Conservation (phyloP, 2,329 filamentous ascomycete species). For the Periconia digitata region DNA sequence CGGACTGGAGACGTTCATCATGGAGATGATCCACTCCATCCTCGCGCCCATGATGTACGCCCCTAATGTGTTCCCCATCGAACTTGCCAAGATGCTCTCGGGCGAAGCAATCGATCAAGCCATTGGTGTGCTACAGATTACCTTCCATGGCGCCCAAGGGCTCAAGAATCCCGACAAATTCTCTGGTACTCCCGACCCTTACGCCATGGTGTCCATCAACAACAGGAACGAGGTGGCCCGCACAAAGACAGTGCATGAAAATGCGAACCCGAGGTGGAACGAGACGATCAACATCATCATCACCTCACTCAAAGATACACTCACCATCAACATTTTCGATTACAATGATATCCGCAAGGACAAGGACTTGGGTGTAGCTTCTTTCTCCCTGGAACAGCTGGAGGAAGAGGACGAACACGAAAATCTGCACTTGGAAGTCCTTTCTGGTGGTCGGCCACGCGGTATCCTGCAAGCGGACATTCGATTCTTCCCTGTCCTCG, state of each 20-base stretch:
- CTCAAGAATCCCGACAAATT: slow-evolving; percentile 97
- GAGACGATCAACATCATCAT: slow-evolving; percentile 96
- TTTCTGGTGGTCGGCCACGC: slow-evolving; percentile 79
- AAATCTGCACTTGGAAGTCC: slow-evolving; percentile 81
- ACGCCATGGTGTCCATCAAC: slow-evolving; percentile 82
- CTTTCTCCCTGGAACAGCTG: slow-evolving; percentile 80
- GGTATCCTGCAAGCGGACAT: slow-evolving; percentile 80
- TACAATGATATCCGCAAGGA: slow-evolving; percentile 97
- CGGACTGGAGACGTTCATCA: slow-evolving; percentile 88
- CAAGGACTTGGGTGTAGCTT: slow-evolving; percentile 87
- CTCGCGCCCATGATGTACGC: slow-evolving; percentile 97
- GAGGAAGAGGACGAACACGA: slow-evolving; percentile 78
- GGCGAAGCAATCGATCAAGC: slow-evolving; percentile 93
- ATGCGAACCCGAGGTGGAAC: slow-evolving; percentile 87
- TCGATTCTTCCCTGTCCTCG: slow-evolving; percentile 92
- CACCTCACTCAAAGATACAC: slow-evolving; percentile 82
- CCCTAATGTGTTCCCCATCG: slow-evolving; percentile 96
- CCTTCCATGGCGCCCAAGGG: slow-evolving; percentile 85
- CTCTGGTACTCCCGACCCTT: slow-evolving; percentile 87
- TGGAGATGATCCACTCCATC: slow-evolving; percentile 93
- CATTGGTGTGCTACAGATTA: slow-evolving; percentile 89
- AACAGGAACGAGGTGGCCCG: slow-evolving; percentile 77
- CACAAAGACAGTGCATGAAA: slow-evolving; percentile 86
- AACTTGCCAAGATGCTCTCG: slow-evolving; percentile 96
- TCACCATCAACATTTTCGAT: slow-evolving; percentile 85